These are phyloP conservation scores for Chalciporus chontae DNA, from an alignment of 768 basidiomycete species.

Conservation along the genomic window DNA sequence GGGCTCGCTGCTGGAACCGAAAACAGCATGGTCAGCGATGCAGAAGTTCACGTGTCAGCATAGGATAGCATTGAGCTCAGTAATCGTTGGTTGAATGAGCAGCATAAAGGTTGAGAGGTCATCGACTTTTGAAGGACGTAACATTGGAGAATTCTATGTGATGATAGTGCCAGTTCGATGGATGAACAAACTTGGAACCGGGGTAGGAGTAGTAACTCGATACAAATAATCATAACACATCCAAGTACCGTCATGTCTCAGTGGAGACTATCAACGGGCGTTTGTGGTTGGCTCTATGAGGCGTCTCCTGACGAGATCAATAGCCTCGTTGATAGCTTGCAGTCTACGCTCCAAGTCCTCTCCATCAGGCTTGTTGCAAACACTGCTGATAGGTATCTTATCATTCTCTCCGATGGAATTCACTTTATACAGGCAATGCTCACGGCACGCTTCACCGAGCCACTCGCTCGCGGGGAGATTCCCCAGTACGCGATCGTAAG, in stretches of 20 bases:
- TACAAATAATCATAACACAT: too few relatives aligned
- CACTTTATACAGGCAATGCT: constrained; percentile 92
- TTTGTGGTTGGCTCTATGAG: constrained; percentile 47
- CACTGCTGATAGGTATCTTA: constrained; percentile 59
- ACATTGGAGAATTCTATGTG: too few relatives aligned
- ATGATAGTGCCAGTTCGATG: too few relatives aligned
- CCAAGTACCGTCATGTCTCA: constrained; percentile 36
- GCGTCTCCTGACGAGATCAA: constrained; percentile 32
- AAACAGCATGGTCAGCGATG: too few relatives aligned
- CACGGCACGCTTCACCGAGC: constrained; percentile 80
- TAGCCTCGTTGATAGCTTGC: constrained; percentile 12
- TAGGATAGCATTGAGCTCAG: too few relatives aligned
- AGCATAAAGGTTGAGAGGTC: too few relatives aligned
- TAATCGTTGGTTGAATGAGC: too few relatives aligned
- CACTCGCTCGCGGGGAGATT: constrained; percentile 63
- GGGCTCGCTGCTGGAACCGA: too few relatives aligned
- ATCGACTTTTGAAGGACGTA: too few relatives aligned
- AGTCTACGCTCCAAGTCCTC: constrained; percentile 67
- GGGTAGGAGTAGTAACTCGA: too few relatives aligned
- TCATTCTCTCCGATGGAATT: constrained; percentile 90
- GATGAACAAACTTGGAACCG: too few relatives aligned
- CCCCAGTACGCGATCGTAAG: constrained; percentile 64
- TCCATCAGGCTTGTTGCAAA: constrained; percentile 72
- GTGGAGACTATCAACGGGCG: constrained; percentile 51
- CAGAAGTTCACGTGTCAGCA: too few relatives aligned